Conservation (phyloP, 306 rosid genomes). For the Hylodesmum podocarpum region DNA sequence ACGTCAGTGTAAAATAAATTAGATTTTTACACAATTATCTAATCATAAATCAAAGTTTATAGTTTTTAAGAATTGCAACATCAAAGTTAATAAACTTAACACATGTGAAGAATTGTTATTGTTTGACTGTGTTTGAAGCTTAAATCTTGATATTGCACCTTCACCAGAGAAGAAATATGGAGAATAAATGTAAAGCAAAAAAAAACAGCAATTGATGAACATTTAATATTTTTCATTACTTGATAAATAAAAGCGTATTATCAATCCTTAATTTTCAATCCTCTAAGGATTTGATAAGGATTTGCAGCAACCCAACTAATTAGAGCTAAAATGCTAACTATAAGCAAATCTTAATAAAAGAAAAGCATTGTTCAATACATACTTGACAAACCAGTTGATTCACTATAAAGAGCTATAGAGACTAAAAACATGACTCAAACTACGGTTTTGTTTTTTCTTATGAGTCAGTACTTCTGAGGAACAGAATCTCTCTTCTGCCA, state of each 20-base stretch:
- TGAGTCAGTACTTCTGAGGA: slow-evolving; percentile 19
- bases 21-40: no score
- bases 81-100: no score
- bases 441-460: neutral
- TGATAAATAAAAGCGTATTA: slow-evolving; percentile 1
- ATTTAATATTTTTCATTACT: slow-evolving; percentile 7
- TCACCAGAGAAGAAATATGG: neutral
- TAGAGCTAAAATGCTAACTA: slow-evolving; percentile 23
- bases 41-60: no score
- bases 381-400: neutral
- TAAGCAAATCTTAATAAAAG: neutral
- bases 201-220: neutral
- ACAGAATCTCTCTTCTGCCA: slow-evolving; percentile 44
- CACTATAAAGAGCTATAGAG: slow-evolving; percentile 1
- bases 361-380: neutral
- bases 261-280: slow-evolving; percentile 13
- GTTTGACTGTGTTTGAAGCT: neutral
- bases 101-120: no score
- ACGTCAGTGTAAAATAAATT: no score
- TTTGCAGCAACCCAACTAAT: slow-evolving; percentile 19
- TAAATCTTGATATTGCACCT: neutral
- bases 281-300: slow-evolving; percentile 13
- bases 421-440: neutral
- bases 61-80: no score
- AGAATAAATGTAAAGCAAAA: neutral